Evolutionary conservation across 495 filamentous ascomycete species (phyloP).

Genomic region (Aspergillus avenaceus): DNA sequence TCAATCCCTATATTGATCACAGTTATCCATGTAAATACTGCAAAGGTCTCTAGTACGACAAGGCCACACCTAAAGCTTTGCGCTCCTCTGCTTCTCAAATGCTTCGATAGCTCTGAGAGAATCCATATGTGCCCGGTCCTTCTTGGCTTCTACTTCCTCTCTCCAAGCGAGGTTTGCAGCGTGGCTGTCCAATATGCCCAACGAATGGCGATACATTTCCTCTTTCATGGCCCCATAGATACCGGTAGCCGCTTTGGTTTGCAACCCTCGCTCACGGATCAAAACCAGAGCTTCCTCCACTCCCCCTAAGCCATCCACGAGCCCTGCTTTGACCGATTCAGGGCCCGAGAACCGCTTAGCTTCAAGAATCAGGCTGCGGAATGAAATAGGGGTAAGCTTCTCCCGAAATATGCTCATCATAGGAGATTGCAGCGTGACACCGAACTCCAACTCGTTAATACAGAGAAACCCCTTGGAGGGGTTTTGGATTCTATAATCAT

Average conservation of each 20-base stretch:
- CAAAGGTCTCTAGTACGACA: too few relatives aligned
- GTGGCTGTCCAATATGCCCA: slow-evolving; percentile 48
- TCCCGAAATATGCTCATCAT: slow-evolving; percentile 72
- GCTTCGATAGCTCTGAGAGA: slow-evolving; percentile 24
- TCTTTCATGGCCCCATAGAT: slow-evolving; percentile 65
- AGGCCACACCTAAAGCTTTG: slow-evolving; percentile 45
- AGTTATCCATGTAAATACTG: too few relatives aligned
- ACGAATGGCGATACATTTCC: slow-evolving; percentile 66
- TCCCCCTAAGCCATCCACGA: slow-evolving; percentile 66
- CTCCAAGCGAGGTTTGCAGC: slow-evolving; percentile 43
- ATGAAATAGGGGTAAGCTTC: slow-evolving; percentile 53
- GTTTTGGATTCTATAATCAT: slow-evolving; percentile 78
- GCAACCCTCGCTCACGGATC: slow-evolving; percentile 50
- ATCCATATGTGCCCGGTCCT: slow-evolving; percentile 20
- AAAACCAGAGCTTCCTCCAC: slow-evolving; percentile 55
- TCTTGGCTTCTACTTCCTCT: slow-evolving; percentile 29
- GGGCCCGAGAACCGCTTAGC: slow-evolving; percentile 58
- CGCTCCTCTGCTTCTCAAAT: slow-evolving; percentile 40
- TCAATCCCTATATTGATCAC: background rate
- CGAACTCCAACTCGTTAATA: slow-evolving; percentile 75
- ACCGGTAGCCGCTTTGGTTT: slow-evolving; percentile 54
- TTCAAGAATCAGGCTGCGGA: slow-evolving; percentile 64
- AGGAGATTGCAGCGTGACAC: slow-evolving; percentile 62
- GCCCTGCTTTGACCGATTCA: slow-evolving; percentile 56
- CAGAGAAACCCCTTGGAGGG: slow-evolving; percentile 64